Conservation (phyloP, 768 basidiomycete species). For the Rhodotorula diobovata region DNA sequence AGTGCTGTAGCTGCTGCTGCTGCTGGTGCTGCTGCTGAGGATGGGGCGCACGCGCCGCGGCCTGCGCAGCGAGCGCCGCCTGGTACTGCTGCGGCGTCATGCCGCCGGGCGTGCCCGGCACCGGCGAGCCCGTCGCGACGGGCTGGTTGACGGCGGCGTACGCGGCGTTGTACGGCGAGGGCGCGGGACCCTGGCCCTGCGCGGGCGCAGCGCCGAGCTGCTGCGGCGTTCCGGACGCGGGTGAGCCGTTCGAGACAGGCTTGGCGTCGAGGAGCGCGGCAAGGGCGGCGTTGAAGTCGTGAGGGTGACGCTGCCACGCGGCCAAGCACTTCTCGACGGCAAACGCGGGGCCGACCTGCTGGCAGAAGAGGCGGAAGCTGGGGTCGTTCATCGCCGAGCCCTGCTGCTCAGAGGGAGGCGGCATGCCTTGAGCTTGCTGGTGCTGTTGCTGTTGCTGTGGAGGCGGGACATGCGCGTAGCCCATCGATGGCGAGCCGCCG, state of each 20-base stretch:
- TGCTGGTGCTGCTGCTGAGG: no score
- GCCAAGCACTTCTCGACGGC: conserved; percentile 3
- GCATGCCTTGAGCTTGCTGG: no score
- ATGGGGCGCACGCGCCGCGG: not conserved
- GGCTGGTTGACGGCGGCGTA: conserved; percentile 18
- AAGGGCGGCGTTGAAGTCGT: conserved; percentile 11
- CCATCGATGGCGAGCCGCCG: not conserved
- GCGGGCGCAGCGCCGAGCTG: no score
- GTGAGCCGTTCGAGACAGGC: not conserved
- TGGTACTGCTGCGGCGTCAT: not conserved
- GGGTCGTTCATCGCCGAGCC: not conserved
- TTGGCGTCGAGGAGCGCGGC: conserved; percentile 29
- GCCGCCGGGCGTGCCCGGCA: conserved; percentile 12
- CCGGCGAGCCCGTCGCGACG: conserved; percentile 38
- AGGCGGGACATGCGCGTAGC: not conserved
- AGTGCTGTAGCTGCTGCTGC: not conserved
- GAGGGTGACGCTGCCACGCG: conserved; percentile 4
- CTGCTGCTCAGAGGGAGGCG: no score
- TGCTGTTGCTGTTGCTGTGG: not conserved
- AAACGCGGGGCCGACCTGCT: conserved; percentile 19
- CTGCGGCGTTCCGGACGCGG: not conserved
- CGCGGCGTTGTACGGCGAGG: conserved; percentile 4
- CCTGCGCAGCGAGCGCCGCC: not conserved
- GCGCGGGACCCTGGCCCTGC: no score
- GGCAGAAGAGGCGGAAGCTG: conserved; percentile 23